Conservation (phyloP, 257 asterid genomes). For the Nicotiana undulata region DNA sequence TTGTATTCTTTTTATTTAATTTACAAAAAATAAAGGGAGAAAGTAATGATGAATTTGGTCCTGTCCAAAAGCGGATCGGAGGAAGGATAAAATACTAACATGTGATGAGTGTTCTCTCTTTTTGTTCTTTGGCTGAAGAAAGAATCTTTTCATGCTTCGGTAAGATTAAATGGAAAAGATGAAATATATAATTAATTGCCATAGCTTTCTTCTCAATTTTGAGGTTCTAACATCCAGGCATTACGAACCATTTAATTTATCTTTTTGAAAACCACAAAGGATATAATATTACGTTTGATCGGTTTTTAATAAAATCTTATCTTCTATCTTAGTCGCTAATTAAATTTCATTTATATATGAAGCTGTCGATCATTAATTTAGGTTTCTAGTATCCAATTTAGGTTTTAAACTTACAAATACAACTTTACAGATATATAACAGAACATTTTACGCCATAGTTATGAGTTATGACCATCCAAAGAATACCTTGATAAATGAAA, state of each 20-base stretch:
- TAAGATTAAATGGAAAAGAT: conserved; percentile 1
- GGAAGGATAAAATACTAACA: neutral
- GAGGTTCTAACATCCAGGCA: neutral
- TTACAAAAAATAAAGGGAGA: neutral
- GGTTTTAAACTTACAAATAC: too few species aligned
- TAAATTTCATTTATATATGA: neutral
- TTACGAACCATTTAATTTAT: neutral
- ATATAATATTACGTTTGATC: neutral
- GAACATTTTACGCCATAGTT: too few species aligned
- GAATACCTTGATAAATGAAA: too few species aligned
- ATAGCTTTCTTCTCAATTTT: neutral
- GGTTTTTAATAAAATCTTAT: neutral
- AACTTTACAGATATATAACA: too few species aligned
- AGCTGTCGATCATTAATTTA: neutral
- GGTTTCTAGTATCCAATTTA: too few species aligned
- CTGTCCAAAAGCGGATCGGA: neutral
- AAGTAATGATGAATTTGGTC: neutral
- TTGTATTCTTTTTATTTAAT: neutral
- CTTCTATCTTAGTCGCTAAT: neutral
- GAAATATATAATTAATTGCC: neutral
- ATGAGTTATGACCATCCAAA: too few species aligned
- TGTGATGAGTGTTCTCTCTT: conserved; percentile 6
- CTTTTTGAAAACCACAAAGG: neutral
- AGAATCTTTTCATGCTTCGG: neutral
- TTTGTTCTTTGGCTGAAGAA: conserved; percentile 1